Evolutionary conservation across 148 eudicot genomes (phyloP).

Genomic region (Cornus suecica): DNA sequence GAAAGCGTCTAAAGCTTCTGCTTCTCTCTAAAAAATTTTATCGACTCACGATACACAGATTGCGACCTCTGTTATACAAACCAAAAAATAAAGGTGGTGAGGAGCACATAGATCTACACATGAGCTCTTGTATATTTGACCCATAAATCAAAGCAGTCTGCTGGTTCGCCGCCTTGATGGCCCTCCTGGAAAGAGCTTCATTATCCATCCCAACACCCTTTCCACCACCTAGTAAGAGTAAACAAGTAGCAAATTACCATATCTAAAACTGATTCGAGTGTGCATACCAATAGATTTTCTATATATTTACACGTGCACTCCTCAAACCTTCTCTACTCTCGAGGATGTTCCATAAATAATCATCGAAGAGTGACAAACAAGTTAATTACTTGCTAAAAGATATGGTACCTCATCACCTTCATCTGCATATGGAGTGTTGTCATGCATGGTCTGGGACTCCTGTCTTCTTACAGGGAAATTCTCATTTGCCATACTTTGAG

Average conservation of each 20-base stretch:
- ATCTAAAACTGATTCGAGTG: not conserved
- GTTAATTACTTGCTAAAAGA: not conserved
- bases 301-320: not conserved
- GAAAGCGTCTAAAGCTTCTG: conserved; percentile 19
- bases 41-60: conserved; percentile 22
- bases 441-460: conserved; percentile 42
- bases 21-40: conserved; percentile 28
- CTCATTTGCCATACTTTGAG: conserved; percentile 77
- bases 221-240: conserved; percentile 71
- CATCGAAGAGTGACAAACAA: not conserved
- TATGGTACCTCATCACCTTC: conserved; percentile 93
- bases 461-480: conserved; percentile 41
- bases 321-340: not conserved
- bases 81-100: conserved; percentile 15
- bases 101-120: conserved; percentile 8
- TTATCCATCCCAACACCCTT: conserved; percentile 94
- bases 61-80: conserved; percentile 14
- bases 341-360: not conserved
- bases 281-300: not conserved
- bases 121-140: conserved; percentile 1
- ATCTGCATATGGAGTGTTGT: conserved; percentile 75
- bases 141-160: conserved; percentile 43
- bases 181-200: conserved; percentile 98
- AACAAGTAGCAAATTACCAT: not conserved
- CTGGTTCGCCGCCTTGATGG: conserved; percentile 75